These are phyloP conservation scores for Botrytis medusae DNA, from an alignment of 2,329 filamentous ascomycete species.

Conservation along the genomic window DNA sequence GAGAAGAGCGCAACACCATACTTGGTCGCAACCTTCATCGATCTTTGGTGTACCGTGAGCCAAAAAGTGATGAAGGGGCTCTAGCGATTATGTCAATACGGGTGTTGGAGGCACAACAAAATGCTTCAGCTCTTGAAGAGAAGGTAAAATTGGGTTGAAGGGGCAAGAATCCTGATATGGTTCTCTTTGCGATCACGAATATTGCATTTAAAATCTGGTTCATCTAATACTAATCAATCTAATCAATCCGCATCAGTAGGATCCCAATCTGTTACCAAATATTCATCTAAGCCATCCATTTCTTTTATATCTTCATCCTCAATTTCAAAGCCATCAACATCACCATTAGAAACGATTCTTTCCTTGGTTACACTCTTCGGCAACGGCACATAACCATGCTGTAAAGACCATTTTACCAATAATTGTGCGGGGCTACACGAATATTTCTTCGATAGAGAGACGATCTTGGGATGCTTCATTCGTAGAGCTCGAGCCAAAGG, in stretches of 20 bases:
- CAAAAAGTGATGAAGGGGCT: background rate
- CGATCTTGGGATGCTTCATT: constrained; percentile 66
- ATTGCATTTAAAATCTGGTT: background rate
- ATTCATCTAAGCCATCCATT: constrained; percentile 68
- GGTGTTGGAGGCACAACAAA: background rate
- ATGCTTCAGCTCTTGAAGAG: background rate
- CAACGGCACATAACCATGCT: constrained; percentile 70
- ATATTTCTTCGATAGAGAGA: constrained; percentile 65
- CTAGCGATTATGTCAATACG: background rate
- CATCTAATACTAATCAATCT: background rate
- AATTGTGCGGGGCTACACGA: constrained; percentile 70
- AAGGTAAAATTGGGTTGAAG: background rate
- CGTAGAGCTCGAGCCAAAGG: constrained; percentile 70
- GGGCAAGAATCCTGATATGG: background rate
- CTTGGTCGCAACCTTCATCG: background rate
- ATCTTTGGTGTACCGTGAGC: background rate
- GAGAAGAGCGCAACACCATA: background rate
- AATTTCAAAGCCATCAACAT: constrained; percentile 61
- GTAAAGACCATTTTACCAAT: constrained; percentile 74
- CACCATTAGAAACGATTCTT: constrained; percentile 64
- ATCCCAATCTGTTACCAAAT: constrained; percentile 69
- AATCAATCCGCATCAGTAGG: constrained; percentile 44
- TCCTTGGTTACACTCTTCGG: constrained; percentile 68
- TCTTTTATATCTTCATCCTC: constrained; percentile 59
- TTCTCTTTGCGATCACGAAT: background rate